These are phyloP conservation scores for Royoungia palumana DNA, from an alignment of 768 basidiomycete species.

Conservation along the genomic window DNA sequence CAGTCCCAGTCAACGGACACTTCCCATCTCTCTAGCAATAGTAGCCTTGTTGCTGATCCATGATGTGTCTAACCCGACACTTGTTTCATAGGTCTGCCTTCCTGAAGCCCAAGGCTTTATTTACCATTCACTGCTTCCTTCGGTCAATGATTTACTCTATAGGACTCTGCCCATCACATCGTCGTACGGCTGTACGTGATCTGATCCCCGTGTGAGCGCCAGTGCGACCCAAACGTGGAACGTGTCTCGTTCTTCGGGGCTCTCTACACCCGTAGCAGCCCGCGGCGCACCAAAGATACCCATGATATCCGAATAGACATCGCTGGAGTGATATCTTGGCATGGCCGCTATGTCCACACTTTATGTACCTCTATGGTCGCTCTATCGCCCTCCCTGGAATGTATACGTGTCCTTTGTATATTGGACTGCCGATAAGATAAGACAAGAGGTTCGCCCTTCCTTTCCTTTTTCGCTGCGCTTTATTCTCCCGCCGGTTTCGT, in stretches of 20 bases:
- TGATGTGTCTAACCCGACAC: too few relatives aligned
- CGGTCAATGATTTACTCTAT: conserved; percentile 1
- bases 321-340: conserved; percentile 7
- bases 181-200: conserved; percentile 24
- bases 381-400: conserved; percentile 20
- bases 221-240: conserved; percentile 15
- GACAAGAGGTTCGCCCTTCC: conserved; percentile 10
- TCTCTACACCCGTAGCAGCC: conserved; percentile 18
- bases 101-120: conserved; percentile 16
- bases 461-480: conserved; percentile 15
- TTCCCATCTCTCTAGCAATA: conserved; percentile 9
- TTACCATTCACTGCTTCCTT: not conserved
- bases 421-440: conserved; percentile 31
- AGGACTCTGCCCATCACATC: conserved; percentile 10
- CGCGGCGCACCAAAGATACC: conserved; percentile 11
- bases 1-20: not conserved
- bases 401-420: conserved; percentile 21
- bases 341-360: conserved; percentile 10
- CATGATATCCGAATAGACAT: conserved; percentile 4
- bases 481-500: conserved; percentile 18
- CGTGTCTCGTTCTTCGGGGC: conserved; percentile 18
- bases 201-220: conserved; percentile 11
- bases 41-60: too few relatives aligned
- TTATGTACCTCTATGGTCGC: conserved; percentile 10
- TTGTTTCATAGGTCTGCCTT: conserved; percentile 1